Percentiles rank a stretch among this genome's conserved stretches.
Conservation (phyloP, 169 alveolate genomes). For the Eimeria praecox region DNA sequence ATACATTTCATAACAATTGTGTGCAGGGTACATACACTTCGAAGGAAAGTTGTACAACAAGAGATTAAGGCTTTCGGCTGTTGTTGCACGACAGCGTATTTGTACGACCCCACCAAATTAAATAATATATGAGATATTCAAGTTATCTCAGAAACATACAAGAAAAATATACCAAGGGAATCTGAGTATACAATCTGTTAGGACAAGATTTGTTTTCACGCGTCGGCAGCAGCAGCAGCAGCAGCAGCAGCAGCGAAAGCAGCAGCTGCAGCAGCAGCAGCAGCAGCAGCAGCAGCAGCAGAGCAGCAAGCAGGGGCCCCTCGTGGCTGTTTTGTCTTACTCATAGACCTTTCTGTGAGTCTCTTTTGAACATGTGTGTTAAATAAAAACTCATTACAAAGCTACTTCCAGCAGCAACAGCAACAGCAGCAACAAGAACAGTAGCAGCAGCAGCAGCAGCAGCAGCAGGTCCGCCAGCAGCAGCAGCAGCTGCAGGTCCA, state of each 20-base stretch:
- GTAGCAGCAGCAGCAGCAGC: background rate
- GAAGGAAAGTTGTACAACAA: no score
- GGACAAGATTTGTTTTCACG: no score
- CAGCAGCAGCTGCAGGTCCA: background rate
- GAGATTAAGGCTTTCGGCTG: no score
- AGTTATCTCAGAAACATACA: background rate
- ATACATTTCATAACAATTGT: no score
- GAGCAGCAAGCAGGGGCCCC: background rate
- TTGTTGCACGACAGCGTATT: no score
- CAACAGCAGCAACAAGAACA: background rate
- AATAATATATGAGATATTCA: no score
- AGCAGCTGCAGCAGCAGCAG: background rate
- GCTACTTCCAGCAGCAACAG: background rate
- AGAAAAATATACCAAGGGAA: background rate
- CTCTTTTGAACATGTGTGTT: background rate
- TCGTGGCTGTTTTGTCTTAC: background rate
- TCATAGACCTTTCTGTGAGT: background rate
- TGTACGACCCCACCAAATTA: background rate
- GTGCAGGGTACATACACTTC: no score
- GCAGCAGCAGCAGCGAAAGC: background rate
- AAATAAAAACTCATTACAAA: background rate
- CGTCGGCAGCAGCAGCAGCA: conserved; percentile 28
- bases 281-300: background rate
- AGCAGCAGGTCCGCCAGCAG: background rate
- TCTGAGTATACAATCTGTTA: background rate